Conservation (phyloP, 306 rosid genomes). For the Prunus kanzakura region DNA sequence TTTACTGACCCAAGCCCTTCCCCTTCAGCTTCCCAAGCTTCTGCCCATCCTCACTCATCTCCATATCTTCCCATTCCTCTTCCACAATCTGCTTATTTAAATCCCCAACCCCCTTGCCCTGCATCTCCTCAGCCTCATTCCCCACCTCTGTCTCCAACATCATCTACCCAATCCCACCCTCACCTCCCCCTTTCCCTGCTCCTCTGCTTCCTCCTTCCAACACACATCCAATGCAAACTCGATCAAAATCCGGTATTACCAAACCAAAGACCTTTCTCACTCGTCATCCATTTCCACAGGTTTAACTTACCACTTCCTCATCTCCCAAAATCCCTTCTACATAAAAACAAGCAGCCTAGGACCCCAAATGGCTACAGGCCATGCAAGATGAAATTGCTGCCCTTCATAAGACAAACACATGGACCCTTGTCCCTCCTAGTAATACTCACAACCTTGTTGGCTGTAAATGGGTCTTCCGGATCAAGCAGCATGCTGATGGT, state of each 20-base stretch:
- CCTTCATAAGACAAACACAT: not conserved
- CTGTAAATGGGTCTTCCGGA: not conserved
- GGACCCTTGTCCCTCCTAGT: not conserved
- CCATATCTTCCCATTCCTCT: no score
- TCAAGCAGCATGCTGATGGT: not conserved
- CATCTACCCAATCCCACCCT: no score
- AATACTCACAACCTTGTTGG: not conserved
- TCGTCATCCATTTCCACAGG: no score
- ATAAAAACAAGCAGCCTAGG: no score
- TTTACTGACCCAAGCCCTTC: not conserved
- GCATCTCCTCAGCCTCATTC: not conserved
- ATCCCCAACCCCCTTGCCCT: no score
- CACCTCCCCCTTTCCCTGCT: not conserved
- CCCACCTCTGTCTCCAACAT: not conserved
- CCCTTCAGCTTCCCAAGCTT: not conserved
- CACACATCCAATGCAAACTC: no score
- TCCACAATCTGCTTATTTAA: no score
- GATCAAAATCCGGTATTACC: no score
- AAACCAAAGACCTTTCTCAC: no score
- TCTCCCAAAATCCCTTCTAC: not conserved
- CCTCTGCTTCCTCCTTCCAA: no score
- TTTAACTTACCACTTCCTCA: not conserved
- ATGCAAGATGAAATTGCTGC: not conserved
- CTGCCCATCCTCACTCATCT: not conserved
- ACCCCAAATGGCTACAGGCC: not conserved